Base-by-base conservation (phyloP, 257 asterid genomes). In the Nicotiana tomentosiformis region DNA sequence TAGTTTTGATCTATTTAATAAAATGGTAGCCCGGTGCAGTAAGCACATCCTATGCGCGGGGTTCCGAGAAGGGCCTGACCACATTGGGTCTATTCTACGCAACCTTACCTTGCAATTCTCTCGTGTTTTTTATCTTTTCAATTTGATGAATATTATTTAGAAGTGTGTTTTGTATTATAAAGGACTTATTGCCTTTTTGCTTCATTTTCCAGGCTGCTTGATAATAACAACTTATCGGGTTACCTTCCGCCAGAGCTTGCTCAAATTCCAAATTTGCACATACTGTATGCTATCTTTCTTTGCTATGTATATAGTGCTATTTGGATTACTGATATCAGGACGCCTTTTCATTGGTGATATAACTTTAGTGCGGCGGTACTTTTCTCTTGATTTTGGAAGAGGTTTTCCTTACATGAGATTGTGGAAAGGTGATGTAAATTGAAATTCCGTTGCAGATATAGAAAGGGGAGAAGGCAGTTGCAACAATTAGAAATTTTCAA, bases 151-250 rank as follows among this genome's bases (percentile, higher is more conserved):
- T 51, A 76, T 76, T 16, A 51, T 26, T 72, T 46, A 72, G 37
- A 23, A 56, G 61, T 6, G 61, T 72, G 37, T 72, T 72, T 46
- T 72, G 20, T 58, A 23, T 72, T 46, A 76, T 51, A 46, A 72
- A 23, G 14, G 33, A 72, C 79, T 72, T 72, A 49, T 76, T n/a
- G 16, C 64, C 23, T 58, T 51, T 76, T 26, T 17, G 62, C 66
- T 14, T 62, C 57, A 80, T 39, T 80, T 72, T 91, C 83, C 97
- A 96, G 99, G 91, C 91, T 96, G 91, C 95, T 96, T 66, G 99
- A 96, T 87, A 96, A 91, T 91, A 96, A 96, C 88, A 91, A 96
- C 90, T 88, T 96, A 89, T 89, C 98, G 0, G 99, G 99, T 81
- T 55, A 78, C 87, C 98, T 96, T 88, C 99, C 98, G 37, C 92